These are phyloP conservation scores for Pseudomonodictys pantanalensis DNA, from an alignment of 495 filamentous ascomycete species.

Conservation along the genomic window DNA sequence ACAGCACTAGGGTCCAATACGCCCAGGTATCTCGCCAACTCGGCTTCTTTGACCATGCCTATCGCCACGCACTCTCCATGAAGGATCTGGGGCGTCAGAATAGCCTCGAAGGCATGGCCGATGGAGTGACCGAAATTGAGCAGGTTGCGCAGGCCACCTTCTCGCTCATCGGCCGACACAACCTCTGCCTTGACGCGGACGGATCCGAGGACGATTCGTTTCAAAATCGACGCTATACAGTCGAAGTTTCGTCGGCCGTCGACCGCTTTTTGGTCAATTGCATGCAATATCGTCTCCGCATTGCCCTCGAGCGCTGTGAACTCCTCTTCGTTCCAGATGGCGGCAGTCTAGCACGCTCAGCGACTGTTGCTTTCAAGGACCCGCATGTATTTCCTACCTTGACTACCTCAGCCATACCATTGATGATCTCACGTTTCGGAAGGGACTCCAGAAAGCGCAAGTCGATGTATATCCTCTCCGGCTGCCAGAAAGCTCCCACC, in stretches of 20 bases:
- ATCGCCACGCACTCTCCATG: slow-evolving; percentile 96
- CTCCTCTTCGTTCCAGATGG: slow-evolving; percentile 87
- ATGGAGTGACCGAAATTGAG: slow-evolving; percentile 93
- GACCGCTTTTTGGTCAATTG: slow-evolving; percentile 52
- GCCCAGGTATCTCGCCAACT: slow-evolving; percentile 85
- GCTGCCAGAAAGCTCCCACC: slow-evolving; percentile 95
- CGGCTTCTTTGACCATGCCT: slow-evolving; percentile 97
- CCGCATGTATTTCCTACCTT: slow-evolving; percentile 53
- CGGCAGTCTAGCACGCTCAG: slow-evolving; percentile 63
- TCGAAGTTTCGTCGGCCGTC: slow-evolving; percentile 54
- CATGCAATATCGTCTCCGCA: slow-evolving; percentile 68
- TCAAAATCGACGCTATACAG: slow-evolving; percentile 70
- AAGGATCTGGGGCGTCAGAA: slow-evolving; percentile 48
- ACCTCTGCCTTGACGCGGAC: slow-evolving; percentile 89
- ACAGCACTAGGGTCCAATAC: slow-evolving; percentile 85
- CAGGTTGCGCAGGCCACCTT: slow-evolving; percentile 90
- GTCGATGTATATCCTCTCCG: slow-evolving; percentile 89
- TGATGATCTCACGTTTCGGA: slow-evolving; percentile 90
- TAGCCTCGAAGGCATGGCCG: background rate
- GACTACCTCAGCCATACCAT: slow-evolving; percentile 97
- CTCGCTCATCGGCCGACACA: slow-evolving; percentile 88
- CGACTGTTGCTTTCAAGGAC: background rate
- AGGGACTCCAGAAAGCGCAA: slow-evolving; percentile 88
- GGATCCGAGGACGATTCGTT: slow-evolving; percentile 82
- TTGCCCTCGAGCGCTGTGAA: slow-evolving; percentile 82